Evolutionary conservation across 2,329 filamentous ascomycete species (phyloP), one percentile per base, ranked within the genome.

Genomic region (Helotiales sp.): DNA sequence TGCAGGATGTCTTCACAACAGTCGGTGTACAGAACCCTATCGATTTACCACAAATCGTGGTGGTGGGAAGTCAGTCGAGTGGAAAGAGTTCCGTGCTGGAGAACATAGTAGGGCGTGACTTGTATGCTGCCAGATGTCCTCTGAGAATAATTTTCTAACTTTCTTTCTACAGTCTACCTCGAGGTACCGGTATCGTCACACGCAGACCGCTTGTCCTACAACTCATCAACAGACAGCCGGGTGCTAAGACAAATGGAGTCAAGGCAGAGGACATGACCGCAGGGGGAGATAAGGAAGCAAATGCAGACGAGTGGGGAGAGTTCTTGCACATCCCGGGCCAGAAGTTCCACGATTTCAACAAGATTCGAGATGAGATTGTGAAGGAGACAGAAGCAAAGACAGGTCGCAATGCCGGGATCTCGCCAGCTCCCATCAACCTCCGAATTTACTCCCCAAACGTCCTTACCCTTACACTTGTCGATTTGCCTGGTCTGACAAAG

Each of bases 11-110:
- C 68, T 99, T 99, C 74, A 89, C 93, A 62, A 98, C 95, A 40
- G 95, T 99, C 68, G 95, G 95, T 69, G 95, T 98, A 71, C 95
- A 96, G 84, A 99, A 99, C 77, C 95, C 95, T 62, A 99, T 99
- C 81, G 95, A 99, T 80, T 79, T 99, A 64, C 95, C 95, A 55
- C 95, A 99, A 80, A 99, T 99, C 74, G 93, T 89, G 67, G 95
- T 99, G 67, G 95, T 99, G 57, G 95, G 95, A 72, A 97, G 93
- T 76, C 95, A 99, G 80, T 99, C 95, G 19, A 97, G 93, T 76
- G 95, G 95, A 78, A 99, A 99, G 87, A 97, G 92, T 82, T 99
- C 95, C 17, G 95, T 99, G 68, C 78, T 99, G 71, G 95, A 99
- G 77, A 99, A 99, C 73, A 99, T 99, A 71, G 95, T 99, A 57